These are phyloP conservation scores for Lecanosticta acicola DNA, from an alignment of 2,329 filamentous ascomycete species.

Conservation along the genomic window DNA sequence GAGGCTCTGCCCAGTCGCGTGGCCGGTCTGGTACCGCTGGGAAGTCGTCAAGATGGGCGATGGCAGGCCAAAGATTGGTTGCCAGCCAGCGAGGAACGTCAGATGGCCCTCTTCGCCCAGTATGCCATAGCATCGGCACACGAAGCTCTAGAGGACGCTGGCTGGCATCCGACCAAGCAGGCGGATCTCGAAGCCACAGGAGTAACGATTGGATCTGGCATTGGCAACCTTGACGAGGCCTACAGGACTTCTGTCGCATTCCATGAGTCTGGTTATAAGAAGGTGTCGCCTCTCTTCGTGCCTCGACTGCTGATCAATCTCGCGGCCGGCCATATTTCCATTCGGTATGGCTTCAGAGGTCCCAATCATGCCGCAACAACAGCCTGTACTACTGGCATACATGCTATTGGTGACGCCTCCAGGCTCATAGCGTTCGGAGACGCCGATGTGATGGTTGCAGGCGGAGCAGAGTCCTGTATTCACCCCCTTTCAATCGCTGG, in stretches of 20 bases:
- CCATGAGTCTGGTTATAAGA: slow-evolving; percentile 73
- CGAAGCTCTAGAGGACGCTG: slow-evolving; percentile 79
- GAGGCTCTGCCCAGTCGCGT: slow-evolving; percentile 73
- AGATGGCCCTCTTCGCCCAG: slow-evolving; percentile 87
- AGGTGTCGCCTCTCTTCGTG: slow-evolving; percentile 89
- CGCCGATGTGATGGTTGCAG: slow-evolving; percentile 93
- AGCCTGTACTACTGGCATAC: slow-evolving; percentile 91
- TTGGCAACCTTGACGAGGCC: slow-evolving; percentile 87
- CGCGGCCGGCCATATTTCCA: slow-evolving; percentile 88
- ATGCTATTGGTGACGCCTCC: slow-evolving; percentile 90
- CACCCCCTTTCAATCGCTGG: slow-evolving; percentile 89
- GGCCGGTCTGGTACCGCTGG: slow-evolving; percentile 71
- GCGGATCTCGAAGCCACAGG: slow-evolving; percentile 72
- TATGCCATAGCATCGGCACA: slow-evolving; percentile 82
- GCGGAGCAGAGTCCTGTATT: slow-evolving; percentile 90
- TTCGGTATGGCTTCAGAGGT: slow-evolving; percentile 81
- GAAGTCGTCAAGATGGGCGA: slow-evolving; percentile 37
- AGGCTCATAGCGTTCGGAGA: slow-evolving; percentile 87
- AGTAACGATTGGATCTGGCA: slow-evolving; percentile 89
- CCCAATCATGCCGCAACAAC: slow-evolving; percentile 92
- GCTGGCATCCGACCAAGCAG: slow-evolving; percentile 59
- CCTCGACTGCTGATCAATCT: slow-evolving; percentile 91
- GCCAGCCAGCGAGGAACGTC: slow-evolving; percentile 55
- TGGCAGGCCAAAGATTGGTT: slow-evolving; percentile 48
- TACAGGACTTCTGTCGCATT: slow-evolving; percentile 78